Conservation (phyloP, 1,284 basidiomycete species). For the Mycocalia duriaeana region DNA sequence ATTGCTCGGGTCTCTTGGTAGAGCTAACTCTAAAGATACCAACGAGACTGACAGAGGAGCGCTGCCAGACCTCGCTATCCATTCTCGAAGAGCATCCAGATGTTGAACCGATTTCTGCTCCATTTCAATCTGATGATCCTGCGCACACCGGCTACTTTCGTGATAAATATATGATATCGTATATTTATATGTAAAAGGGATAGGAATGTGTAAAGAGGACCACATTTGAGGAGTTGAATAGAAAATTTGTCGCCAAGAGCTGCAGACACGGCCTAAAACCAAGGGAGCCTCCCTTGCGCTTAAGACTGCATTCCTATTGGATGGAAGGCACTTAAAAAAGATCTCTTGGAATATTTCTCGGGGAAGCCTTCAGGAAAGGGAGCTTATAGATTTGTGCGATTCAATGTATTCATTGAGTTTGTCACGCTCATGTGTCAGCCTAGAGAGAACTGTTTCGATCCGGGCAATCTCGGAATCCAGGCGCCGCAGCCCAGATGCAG, state of each 20-base stretch:
- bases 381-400: neutral
- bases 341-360: neutral
- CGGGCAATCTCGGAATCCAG: neutral
- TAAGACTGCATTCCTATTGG: neutral
- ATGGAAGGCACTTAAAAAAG: neutral
- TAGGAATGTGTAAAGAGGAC: neutral
- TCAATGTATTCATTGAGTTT: neutral
- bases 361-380: neutral
- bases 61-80: too few species aligned
- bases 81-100: too few species aligned
- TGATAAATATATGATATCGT: too few species aligned
- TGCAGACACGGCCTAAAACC: neutral
- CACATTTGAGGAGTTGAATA: neutral
- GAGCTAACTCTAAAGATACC: too few species aligned
- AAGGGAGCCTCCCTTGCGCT: neutral
- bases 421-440: neutral
- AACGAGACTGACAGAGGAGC: too few species aligned
- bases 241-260: neutral
- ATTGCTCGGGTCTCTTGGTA: too few species aligned
- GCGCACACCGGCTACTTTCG: too few species aligned
- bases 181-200: too few species aligned
- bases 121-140: too few species aligned
- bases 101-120: too few species aligned
- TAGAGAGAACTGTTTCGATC: neutral
- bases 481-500: neutral